Base-by-base conservation (phyloP, 495 filamentous ascomycete species). In the Bombardia bombarda region DNA sequence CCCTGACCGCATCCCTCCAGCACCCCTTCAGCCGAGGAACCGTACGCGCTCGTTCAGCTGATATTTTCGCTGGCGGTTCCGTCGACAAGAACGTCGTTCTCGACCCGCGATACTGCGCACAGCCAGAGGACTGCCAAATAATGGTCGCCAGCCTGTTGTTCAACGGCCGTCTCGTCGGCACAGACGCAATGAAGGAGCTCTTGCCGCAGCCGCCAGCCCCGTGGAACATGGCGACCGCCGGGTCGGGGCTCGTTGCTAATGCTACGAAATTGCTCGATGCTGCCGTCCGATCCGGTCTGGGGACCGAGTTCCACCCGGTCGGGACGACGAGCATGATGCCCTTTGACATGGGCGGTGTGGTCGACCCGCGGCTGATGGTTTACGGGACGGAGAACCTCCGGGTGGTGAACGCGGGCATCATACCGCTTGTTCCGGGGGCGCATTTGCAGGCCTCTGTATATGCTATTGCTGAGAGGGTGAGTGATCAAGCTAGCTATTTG, bases 391-490 rank as follows among this genome's bases (percentile, higher is more conserved):
- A 43, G 45, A 52, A 53, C 8, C 38, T 52, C 33, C 56, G 65
- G 33, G 71, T 79, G 4, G 72, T 70, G 0, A 72, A 78, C 61
- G 61, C 67, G 3, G 67, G 66, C 21, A 53, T 78, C 17, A 70
- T 78, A 5, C 72, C 74, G n/a, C 49, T 70, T 13, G 58, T 69
- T 30, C 61, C 68, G 2, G 59, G 59, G 21, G 66, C 65, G 8
- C 69, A 79, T 58, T 52, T 70, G 21, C 55, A 68, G 35, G 58
- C 54, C n/a, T 64, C 62, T 7, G 70, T 77, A 13, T 79, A 73
- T 51, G 73, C 69, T 3, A 58, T 79, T 37, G 74, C 72, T 3
- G 76, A 79, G 55, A 73, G 66, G 50, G 75, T 46, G 16, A 7
- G 47, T 25, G n/a, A n/a, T n/a, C n/a, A n/a, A n/a, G n/a, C n/a